Evolutionary conservation across 2,329 filamentous ascomycete genomes (phyloP), one percentile per base, ranked within the genome.

Genomic region (Curvularia sp.): DNA sequence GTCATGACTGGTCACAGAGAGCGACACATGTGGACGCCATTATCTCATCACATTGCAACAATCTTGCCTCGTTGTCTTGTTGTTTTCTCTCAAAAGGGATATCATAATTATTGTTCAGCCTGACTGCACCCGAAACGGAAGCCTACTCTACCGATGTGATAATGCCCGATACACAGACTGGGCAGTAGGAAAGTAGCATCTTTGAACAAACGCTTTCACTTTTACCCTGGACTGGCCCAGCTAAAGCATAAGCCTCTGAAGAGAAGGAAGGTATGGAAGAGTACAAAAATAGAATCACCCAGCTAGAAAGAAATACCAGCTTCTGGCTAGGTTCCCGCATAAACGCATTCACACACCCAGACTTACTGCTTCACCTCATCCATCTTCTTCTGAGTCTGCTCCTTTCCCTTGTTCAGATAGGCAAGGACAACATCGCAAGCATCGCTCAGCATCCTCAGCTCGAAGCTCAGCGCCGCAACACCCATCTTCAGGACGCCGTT

Each of bases 381-480:
- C 24, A 66, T 62, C 70, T 76, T 77, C 67, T 75, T 72, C 42
- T 63, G 64, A 4, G 67, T 66, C 55, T 69, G 62, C 64, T 77
- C 61, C 59, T 76, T 75, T 46, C 70, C 71, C 61, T 74, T 74
- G 50, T 64, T 66, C 67, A 72, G 68, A 53, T 75, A 77, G 46
- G 65, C 55, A 15, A 70, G 50, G 28, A 77, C 60, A 1, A 75
- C 52, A 13, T 68, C 64, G 49, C 70, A 73, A 6, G 68, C 73
- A 60, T 78, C 76, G 35, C 69, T 63, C 9, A 71, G 66, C 41
- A 78, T 69, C 69, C 75, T 77, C 39, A 79, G 55, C 72, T 79
- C 77, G 10, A 77, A 78, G 64, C 72, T 75, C 30, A 78, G 63
- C 6, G 75, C 52, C 2, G 76, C 75, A 62, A 75, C 76, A 18